Conservation (phyloP, 257 asterid genomes). For the Fraxinus quadrangulata region DNA sequence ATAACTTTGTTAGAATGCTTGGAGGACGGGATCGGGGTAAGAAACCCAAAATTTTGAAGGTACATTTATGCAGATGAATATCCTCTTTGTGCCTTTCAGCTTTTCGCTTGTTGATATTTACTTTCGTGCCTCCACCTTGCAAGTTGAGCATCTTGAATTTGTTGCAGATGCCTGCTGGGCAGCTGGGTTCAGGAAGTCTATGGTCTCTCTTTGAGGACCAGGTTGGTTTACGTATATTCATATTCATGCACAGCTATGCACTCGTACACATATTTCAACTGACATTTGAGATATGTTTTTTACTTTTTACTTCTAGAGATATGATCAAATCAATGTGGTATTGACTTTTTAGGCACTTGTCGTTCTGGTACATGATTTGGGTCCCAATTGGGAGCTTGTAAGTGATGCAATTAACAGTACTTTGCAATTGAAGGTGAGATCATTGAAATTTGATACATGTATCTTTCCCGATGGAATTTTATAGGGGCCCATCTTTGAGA, state of each 20-base stretch:
- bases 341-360: conserved; percentile 74
- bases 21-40: conserved; percentile 86
- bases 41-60: conserved; percentile 78
- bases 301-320: conserved; percentile 19
- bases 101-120: conserved; percentile 19
- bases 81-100: conserved; percentile 18
- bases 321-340: conserved; percentile 14
- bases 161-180: conserved; percentile 71
- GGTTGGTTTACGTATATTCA: conserved; percentile 44
- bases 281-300: conserved; percentile 21
- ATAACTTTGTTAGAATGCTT: conserved; percentile 67
- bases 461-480: conserved; percentile 21
- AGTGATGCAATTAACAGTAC: conserved; percentile 92
- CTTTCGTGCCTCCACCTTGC: conserved; percentile 19
- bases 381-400: conserved; percentile 98
- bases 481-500: background rate
- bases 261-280: conserved; percentile 8
- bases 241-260: conserved; percentile 19
- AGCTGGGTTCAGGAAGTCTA: conserved; percentile 67
- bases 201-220: conserved; percentile 95
- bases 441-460: conserved; percentile 9
- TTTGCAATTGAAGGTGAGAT: conserved; percentile 82
- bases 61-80: conserved; percentile 36
- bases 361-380: conserved; percentile 95
- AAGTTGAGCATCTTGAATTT: conserved; percentile 36